These are phyloP conservation scores for Colletotrichum lini DNA, from an alignment of 2,329 filamentous ascomycete species.

Conservation along the genomic window DNA sequence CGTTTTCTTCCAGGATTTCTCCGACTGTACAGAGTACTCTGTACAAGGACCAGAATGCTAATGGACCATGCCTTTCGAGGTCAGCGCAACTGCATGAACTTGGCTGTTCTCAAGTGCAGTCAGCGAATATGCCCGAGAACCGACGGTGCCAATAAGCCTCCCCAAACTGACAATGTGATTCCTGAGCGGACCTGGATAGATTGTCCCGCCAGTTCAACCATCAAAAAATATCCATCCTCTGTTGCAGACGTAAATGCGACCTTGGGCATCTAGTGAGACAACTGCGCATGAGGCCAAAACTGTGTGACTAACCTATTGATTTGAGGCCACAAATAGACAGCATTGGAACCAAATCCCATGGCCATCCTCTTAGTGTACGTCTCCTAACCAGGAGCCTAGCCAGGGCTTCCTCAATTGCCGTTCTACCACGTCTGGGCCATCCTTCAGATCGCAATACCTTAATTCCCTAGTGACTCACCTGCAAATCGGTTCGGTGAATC, in stretches of 20 bases:
- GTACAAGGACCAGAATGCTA: not conserved
- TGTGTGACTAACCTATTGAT: not conserved
- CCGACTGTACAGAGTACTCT: not conserved
- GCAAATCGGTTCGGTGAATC: not conserved
- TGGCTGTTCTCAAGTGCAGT: not conserved
- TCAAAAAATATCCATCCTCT: too few species aligned
- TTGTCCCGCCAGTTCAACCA: not conserved
- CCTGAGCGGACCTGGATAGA: too few species aligned
- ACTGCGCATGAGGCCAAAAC: not conserved
- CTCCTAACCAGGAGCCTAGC: not conserved
- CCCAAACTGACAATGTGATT: too few species aligned
- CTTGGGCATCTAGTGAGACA: not conserved
- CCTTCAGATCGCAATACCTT: not conserved
- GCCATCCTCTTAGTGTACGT: not conserved
- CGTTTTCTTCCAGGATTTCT: not conserved
- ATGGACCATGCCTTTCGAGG: not conserved
- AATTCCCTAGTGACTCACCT: not conserved
- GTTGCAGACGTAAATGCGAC: not conserved
- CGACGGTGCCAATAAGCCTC: not conserved
- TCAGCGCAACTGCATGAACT: not conserved
- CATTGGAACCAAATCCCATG: not conserved
- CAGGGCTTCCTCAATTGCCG: not conserved
- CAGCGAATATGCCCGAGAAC: not conserved
- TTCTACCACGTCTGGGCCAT: not conserved
- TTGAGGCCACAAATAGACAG: not conserved